A percentile compares a stretch with the other conserved stretches of the same genome.
phyloP scores from a whole-genome alignment of 345 rosid genomes.

The Boechera divaricarpa region DNA sequence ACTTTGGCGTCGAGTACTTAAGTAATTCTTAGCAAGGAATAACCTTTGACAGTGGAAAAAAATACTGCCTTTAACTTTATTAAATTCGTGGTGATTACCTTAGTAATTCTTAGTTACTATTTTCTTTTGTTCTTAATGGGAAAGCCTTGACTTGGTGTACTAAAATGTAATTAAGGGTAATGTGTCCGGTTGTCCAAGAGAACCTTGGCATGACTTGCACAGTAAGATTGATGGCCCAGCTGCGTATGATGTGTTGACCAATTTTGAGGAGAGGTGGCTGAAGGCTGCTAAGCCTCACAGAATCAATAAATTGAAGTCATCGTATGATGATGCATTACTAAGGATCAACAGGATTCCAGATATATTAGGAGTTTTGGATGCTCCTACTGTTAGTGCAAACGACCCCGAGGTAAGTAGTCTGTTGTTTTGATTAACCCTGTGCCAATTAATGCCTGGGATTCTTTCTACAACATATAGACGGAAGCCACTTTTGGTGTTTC shows the following conservation, averaged over 20 bases:
- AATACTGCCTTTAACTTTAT: conserved; percentile 9
- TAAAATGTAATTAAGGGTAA: conserved; percentile 54
- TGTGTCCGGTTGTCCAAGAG: conserved; percentile 80
- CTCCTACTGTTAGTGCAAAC: conserved; percentile 51
- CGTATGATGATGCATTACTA: conserved; percentile 87
- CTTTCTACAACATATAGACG: background rate
- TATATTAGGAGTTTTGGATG: conserved; percentile 67
- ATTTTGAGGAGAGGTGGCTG: conserved; percentile 93
- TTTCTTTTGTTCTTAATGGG: background rate
- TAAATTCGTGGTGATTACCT: background rate
- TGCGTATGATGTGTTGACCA: conserved; percentile 90
- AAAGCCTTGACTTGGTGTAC: conserved; percentile 4
- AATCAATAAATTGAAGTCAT: conserved; percentile 68
- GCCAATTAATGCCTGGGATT: background rate
- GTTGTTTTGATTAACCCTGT: background rate
- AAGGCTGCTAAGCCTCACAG: conserved; percentile 85
- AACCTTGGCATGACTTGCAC: conserved; percentile 99
- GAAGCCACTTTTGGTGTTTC: background rate
- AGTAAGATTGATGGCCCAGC: conserved; percentile 93
- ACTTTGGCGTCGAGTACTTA: background rate
- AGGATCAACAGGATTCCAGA: conserved; percentile 81
- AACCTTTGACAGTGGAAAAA: background rate
- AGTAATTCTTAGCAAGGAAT: background rate
- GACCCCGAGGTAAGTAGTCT: conserved; percentile 55
- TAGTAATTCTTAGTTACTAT: background rate